Evolutionary conservation across 2,329 filamentous ascomycete species (phyloP), one percentile per base, ranked within the genome.

Genomic region (Onygenales sp.): DNA sequence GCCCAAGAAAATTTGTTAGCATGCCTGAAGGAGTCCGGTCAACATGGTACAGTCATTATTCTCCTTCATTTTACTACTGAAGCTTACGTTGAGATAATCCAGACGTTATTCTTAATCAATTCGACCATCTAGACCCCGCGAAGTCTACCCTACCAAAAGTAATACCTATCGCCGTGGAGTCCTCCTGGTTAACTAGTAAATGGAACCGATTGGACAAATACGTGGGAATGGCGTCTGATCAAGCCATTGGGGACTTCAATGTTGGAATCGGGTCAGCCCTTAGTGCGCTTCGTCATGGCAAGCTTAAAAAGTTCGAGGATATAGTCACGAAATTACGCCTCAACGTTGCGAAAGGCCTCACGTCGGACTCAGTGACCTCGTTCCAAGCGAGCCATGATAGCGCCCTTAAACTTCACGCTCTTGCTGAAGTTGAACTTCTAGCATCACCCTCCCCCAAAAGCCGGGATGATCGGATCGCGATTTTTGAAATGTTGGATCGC

Each of bases 1-100:
- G 78, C 87, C 10, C 91, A 96, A 66, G 77, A 88, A 54, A 87
- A 94, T 61, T 78, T 98, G 38, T 75, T 98, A 52, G 87, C 84
- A 33, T 97, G 93, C 62, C 76, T 98, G 8, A 91, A 90, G 65
- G 90, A 96, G 66, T 95, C 91, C n/a, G 93, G 92, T 0, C 93
- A 97, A 66, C 86, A 96, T 70, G 88, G 88, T 91, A 74, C 69
- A 76, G 67, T 14, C 9, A 11, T 38, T 43, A 3, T 13, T 14
- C 45, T 14, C n/a, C 33, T 33, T 17, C 5, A 13, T 44, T 46
- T 4, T 38, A 32, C 27, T 2, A 41, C 47, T 11, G 36, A 10
- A 10, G n/a, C 11, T 50, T 38, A 21, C 17, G 11, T 35, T 49
- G 13, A 52, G 32, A 41, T 32, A 45, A 9, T 50, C 57, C 21